Percentiles rank a stretch among this genome's conserved stretches.
Evolutionary conservation across 2,329 filamentous ascomycete species (phyloP).

Genomic region (Penicillium nordicum): DNA sequence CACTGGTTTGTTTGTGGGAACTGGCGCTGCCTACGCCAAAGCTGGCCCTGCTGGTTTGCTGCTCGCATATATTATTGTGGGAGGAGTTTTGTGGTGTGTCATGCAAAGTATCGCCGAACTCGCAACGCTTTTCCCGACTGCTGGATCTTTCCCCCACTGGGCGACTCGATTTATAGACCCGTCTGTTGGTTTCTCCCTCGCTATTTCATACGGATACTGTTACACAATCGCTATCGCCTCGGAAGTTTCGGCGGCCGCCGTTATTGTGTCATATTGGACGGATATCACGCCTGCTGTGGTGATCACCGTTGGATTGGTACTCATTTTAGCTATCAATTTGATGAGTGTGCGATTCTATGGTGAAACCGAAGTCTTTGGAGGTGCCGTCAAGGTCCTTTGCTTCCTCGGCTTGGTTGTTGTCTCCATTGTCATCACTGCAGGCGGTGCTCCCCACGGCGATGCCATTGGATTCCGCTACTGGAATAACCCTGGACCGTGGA

Average conservation of each 20-base stretch:
- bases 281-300: constrained; percentile 66
- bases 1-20: constrained; percentile 80
- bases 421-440: constrained; percentile 34
- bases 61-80: constrained; percentile 59
- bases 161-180: constrained; percentile 88
- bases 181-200: constrained; percentile 89
- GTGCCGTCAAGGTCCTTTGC: constrained; percentile 33
- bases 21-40: constrained; percentile 64
- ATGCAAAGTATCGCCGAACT: constrained; percentile 88
- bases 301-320: constrained; percentile 48
- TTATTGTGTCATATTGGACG: constrained; percentile 80
- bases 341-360: constrained; percentile 34
- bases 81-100: constrained; percentile 81
- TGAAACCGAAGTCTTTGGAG: constrained; percentile 32
- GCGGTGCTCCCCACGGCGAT: constrained; percentile 31
- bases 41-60: constrained; percentile 74
- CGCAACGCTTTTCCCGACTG: constrained; percentile 83
- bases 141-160: constrained; percentile 86
- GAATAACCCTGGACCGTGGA: constrained; percentile 34
- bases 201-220: constrained; percentile 72
- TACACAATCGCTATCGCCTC: constrained; percentile 71
- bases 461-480: constrained; percentile 36
- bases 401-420: constrained; percentile 30
- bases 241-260: constrained; percentile 77
- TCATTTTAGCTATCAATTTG: constrained; percentile 33